phyloP scores from a whole-genome alignment of 2,329 filamentous ascomycete genomes.

The Ilyonectria destructans region DNA sequence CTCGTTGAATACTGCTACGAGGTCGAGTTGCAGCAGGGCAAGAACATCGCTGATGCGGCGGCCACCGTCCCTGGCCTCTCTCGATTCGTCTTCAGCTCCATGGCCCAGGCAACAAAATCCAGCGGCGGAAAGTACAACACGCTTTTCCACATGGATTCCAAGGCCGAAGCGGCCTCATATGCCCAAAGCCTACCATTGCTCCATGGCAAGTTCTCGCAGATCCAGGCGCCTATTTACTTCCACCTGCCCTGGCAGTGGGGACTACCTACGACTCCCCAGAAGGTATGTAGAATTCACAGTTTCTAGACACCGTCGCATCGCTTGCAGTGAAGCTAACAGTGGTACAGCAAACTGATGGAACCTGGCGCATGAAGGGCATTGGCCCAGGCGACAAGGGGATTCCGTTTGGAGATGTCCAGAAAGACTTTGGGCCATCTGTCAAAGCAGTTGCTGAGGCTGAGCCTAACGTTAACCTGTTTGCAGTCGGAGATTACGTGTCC shows the following conservation, averaged over 20 bases:
- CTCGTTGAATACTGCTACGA: conserved; percentile 31
- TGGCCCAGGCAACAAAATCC: conserved; percentile 35
- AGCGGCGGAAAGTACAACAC: conserved; percentile 35
- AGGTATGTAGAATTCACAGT: conserved; percentile 18
- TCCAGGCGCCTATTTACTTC: conserved; percentile 38
- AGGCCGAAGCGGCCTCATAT: conserved; percentile 26
- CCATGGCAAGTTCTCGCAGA: conserved; percentile 31
- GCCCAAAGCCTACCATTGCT: conserved; percentile 28
- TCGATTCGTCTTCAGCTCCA: conserved; percentile 34
- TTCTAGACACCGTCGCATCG: not conserved
- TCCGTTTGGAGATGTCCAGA: conserved; percentile 32
- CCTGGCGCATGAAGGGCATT: conserved; percentile 35
- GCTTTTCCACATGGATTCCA: conserved; percentile 36
- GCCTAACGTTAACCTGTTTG: conserved; percentile 32
- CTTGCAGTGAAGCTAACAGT: not conserved
- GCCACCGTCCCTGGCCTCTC: conserved; percentile 26
- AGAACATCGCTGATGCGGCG: conserved; percentile 62
- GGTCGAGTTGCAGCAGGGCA: conserved; percentile 49
- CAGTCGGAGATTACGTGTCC: conserved; percentile 33
- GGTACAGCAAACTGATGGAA: conserved; percentile 33
- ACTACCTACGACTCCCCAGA: conserved; percentile 34
- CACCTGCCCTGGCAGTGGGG: conserved; percentile 35
- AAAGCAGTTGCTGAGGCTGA: conserved; percentile 33
- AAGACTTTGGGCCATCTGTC: conserved; percentile 35
- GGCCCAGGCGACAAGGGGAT: conserved; percentile 36